Evolutionary conservation across 2,329 filamentous ascomycete species (phyloP).

Genomic region (Tolypocladium album): DNA sequence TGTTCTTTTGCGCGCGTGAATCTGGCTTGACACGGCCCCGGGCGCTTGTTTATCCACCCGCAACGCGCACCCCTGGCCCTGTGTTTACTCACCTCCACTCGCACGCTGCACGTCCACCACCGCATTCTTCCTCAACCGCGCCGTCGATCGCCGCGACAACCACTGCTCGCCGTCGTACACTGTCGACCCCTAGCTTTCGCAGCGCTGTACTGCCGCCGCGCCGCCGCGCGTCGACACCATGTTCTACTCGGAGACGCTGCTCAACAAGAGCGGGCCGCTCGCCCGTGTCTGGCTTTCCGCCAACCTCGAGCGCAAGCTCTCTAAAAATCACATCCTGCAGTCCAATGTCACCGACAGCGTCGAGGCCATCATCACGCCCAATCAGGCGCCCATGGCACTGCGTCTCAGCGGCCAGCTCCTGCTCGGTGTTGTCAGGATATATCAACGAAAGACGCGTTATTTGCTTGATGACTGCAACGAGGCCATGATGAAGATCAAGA

Average conservation of each 20-base stretch:
- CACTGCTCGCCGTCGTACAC: not conserved
- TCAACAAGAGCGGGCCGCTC: constrained; percentile 93
- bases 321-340: constrained; percentile 90
- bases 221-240: constrained; percentile 42
- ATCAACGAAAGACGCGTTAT: constrained; percentile 94
- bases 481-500: constrained; percentile 94
- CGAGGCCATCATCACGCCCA: constrained; percentile 85
- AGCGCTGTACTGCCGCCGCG: constrained; percentile 17
- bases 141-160: not conserved
- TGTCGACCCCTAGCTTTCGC: constrained; percentile 3
- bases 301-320: constrained; percentile 96
- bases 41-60: constrained; percentile 20
- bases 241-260: constrained; percentile 95
- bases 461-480: constrained; percentile 96
- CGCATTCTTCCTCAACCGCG: constrained; percentile 3
- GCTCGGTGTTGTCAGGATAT: constrained; percentile 93
- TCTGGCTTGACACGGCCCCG: constrained; percentile 13
- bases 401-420: constrained; percentile 89
- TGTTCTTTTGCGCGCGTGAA: constrained; percentile 17
- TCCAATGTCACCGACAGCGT: constrained; percentile 93
- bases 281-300: constrained; percentile 97
- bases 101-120: constrained; percentile 5
- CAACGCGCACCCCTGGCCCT: constrained; percentile 18
- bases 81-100: constrained; percentile 19
- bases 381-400: constrained; percentile 88